phyloP scores from a whole-genome alignment of 345 rosid genomes.

The Pistacia atlantica region DNA sequence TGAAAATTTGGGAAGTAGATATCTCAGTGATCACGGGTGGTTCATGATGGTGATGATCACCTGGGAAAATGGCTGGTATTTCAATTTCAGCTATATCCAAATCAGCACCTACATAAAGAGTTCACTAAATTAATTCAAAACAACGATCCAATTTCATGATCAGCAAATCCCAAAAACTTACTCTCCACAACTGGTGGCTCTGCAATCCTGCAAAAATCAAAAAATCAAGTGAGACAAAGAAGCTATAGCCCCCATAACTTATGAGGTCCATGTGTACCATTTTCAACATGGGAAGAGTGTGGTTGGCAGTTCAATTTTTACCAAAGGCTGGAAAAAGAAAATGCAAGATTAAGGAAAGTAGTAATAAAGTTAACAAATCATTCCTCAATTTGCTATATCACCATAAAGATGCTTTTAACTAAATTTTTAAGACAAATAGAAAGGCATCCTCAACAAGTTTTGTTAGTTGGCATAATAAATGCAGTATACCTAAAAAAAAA shows the following conservation, averaged over 20 bases:
- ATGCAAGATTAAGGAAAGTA: too few species aligned
- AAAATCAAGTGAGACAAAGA: neutral
- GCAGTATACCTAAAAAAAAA: too few species aligned
- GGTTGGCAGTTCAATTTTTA: too few species aligned
- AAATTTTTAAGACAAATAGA: too few species aligned
- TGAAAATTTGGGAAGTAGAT: neutral
- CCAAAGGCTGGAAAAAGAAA: too few species aligned
- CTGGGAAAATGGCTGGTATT: neutral
- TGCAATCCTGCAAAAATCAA: neutral
- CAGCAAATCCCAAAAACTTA: slow-evolving; percentile 5
- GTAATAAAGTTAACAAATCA: too few species aligned
- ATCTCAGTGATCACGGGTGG: neutral
- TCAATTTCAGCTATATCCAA: neutral
- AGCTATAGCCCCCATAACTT: neutral
- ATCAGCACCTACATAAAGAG: neutral
- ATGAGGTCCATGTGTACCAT: neutral
- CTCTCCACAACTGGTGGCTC: neutral
- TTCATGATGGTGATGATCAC: neutral
- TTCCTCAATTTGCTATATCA: too few species aligned
- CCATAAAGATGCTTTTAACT: too few species aligned
- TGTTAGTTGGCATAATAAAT: too few species aligned
- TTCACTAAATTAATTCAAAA: neutral
- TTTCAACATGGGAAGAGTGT: too few species aligned
- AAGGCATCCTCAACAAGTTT: too few species aligned
- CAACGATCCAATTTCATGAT: neutral